Conservation (phyloP, 305 asterid genomes). For the Plantago coronopus region DNA sequence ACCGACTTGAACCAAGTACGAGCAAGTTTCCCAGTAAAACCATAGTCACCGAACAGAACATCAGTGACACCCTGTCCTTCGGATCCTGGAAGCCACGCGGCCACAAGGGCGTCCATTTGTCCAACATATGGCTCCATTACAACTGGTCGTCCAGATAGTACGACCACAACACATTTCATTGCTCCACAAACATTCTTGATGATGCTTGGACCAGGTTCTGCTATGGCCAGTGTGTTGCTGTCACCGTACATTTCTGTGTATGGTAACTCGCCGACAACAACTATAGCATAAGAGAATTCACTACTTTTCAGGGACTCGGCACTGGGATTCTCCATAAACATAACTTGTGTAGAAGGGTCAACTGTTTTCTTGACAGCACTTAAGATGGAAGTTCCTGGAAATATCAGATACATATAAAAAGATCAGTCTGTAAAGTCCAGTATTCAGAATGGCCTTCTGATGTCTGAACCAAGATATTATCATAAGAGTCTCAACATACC, state of each 20-base stretch:
- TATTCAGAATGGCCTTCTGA: too few relatives aligned
- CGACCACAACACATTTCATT: conserved; percentile 6
- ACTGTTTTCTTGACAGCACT: conserved; percentile 2
- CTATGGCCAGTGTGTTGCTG: background rate
- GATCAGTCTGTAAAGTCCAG: background rate
- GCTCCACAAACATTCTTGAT: conserved; percentile 7
- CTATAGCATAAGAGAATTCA: conserved; percentile 5
- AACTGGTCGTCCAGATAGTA: conserved; percentile 9
- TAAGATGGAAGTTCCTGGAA: conserved; percentile 11
- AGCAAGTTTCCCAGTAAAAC: conserved; percentile 11
- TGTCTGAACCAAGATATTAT: too few relatives aligned
- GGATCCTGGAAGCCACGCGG: conserved; percentile 10
- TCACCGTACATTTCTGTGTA: conserved; percentile 14
- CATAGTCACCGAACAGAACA: conserved; percentile 10
- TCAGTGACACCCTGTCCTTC: conserved; percentile 9
- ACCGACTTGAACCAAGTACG: conserved; percentile 12
- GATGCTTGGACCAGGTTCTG: conserved; percentile 11
- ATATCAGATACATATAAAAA: background rate
- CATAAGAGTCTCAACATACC: conserved; percentile 5
- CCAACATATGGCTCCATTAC: conserved; percentile 9
- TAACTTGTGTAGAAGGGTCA: conserved; percentile 11
- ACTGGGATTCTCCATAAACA: conserved; percentile 1
- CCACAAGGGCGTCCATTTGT: conserved; percentile 14
- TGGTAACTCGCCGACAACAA: conserved; percentile 7
- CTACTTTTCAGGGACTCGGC: conserved; percentile 1